phyloP scores from a whole-genome alignment of 352 stramenopile species.

The Lagenidium giganteum region DNA sequence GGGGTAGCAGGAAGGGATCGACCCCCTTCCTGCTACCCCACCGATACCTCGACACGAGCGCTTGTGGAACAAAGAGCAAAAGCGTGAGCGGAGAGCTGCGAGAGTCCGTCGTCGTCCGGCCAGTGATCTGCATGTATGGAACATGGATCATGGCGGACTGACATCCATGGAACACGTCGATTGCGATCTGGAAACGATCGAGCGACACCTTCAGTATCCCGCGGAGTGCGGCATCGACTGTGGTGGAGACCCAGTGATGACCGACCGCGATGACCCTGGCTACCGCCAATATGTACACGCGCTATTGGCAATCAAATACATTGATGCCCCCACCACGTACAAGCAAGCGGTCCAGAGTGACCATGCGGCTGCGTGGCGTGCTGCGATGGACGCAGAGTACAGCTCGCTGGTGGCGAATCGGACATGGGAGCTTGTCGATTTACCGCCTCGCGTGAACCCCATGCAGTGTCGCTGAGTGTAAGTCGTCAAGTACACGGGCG shows the following conservation, averaged over 20 bases:
- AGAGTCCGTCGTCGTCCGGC: no score
- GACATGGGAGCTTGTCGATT: conserved; percentile 2
- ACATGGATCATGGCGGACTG: no score
- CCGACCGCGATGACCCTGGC: not conserved
- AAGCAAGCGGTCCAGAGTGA: no score
- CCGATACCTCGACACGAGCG: no score
- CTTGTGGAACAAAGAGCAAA: no score
- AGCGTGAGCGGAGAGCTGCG: no score
- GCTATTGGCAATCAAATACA: conserved; percentile 6
- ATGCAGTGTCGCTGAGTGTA: conserved; percentile 15
- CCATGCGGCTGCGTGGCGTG: conserved; percentile 2
- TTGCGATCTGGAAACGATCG: no score
- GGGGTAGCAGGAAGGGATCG: no score
- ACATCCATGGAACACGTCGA: no score
- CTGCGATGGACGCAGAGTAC: conserved; percentile 6
- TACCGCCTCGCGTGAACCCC: conserved; percentile 6
- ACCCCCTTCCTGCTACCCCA: no score
- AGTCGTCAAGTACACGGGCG: conserved; percentile 9
- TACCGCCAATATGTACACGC: conserved; percentile 5
- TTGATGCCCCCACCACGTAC: conserved; percentile 7
- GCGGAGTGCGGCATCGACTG: conserved; percentile 2
- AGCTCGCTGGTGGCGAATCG: conserved; percentile 1
- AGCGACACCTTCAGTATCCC: conserved; percentile 2
- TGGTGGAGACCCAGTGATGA: not conserved
- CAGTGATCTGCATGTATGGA: no score